These are phyloP conservation scores for Eremothecium cymbalariae DNA, from an alignment of 1,139 yeast genomes.

Conservation along the genomic window DNA sequence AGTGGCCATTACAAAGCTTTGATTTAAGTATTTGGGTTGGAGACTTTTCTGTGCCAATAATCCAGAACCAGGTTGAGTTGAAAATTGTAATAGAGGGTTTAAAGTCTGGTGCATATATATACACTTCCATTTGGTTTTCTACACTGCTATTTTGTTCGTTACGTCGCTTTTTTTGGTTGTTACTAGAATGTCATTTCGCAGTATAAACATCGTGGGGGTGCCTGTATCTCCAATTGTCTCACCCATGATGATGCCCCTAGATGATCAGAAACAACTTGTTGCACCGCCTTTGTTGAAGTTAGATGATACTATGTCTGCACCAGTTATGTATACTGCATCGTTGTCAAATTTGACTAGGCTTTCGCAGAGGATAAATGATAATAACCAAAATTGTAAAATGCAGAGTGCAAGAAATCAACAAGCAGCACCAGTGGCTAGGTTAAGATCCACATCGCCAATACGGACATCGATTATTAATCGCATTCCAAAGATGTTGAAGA, in stretches of 20 bases:
- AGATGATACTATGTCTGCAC: slow-evolving; percentile 10
- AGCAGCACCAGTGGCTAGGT: slow-evolving; percentile 5
- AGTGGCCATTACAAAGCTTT: too few relatives aligned
- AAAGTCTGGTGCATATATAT: too few relatives aligned
- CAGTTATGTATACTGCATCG: slow-evolving; percentile 24
- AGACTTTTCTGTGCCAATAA: too few relatives aligned
- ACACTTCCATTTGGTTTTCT: too few relatives aligned
- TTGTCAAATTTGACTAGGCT: slow-evolving; percentile 25
- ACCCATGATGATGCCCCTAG: slow-evolving; percentile 25
- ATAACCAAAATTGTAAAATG: background rate
- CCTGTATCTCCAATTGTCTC: slow-evolving; percentile 20
- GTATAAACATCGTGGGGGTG: slow-evolving; percentile 2
- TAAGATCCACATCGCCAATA: slow-evolving; percentile 23
- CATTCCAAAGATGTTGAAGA: slow-evolving; percentile 27
- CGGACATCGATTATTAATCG: slow-evolving; percentile 10
- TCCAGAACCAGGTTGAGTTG: too few relatives aligned
- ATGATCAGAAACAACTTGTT: slow-evolving; percentile 14
- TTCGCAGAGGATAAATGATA: background rate
- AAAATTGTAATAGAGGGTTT: too few relatives aligned
- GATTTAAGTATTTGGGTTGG: too few relatives aligned
- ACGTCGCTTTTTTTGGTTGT: too few relatives aligned
- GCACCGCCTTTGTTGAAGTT: slow-evolving; percentile 10
- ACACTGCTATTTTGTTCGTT: too few relatives aligned
- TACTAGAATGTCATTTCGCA: too few relatives aligned
- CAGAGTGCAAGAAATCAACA: background rate